Evolutionary conservation across 2,329 filamentous ascomycete genomes (phyloP).

Genomic region (Aspergillus sp.): DNA sequence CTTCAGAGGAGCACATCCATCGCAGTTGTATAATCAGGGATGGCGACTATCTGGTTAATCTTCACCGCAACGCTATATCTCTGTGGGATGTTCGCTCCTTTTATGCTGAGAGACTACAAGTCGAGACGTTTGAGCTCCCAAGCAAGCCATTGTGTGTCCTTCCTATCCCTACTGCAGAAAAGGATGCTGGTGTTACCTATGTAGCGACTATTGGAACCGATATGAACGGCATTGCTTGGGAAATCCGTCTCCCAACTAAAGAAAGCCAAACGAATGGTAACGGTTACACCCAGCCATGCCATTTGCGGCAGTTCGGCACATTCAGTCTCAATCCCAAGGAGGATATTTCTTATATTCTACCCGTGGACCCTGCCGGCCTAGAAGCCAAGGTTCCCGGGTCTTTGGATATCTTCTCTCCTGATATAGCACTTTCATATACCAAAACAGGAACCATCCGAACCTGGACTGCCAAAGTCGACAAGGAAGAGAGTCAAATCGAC

Average conservation of each 20-base stretch:
- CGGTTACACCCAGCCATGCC: conserved; percentile 30
- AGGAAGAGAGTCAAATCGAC: conserved; percentile 55
- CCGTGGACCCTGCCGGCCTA: conserved; percentile 79
- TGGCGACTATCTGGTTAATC: conserved; percentile 72
- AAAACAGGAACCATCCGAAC: conserved; percentile 67
- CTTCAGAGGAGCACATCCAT: conserved; percentile 64
- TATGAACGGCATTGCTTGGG: conserved; percentile 75
- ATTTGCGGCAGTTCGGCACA: conserved; percentile 60
- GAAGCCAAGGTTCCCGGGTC: conserved; percentile 66
- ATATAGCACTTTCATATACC: conserved; percentile 81
- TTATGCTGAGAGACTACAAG: conserved; percentile 53
- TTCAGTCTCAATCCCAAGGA: conserved; percentile 58
- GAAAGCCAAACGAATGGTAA: conserved; percentile 20
- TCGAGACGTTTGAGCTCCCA: conserved; percentile 51
- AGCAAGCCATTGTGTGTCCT: conserved; percentile 76
- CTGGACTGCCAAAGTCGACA: conserved; percentile 73
- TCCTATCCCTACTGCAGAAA: conserved; percentile 57
- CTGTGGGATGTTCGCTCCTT: conserved; percentile 70
- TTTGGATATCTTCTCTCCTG: conserved; percentile 76
- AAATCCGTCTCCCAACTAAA: conserved; percentile 55
- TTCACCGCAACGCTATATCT: conserved; percentile 63
- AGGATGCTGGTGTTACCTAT: conserved; percentile 53
- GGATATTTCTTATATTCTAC: conserved; percentile 57
- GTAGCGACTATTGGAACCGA: conserved; percentile 77
- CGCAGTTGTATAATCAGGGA: conserved; percentile 71